A percentile compares a stretch with the other conserved stretches of the same genome.
Evolutionary conservation across 2,329 filamentous ascomycete genomes (phyloP).

Genomic region (Fusarium algeriense): DNA sequence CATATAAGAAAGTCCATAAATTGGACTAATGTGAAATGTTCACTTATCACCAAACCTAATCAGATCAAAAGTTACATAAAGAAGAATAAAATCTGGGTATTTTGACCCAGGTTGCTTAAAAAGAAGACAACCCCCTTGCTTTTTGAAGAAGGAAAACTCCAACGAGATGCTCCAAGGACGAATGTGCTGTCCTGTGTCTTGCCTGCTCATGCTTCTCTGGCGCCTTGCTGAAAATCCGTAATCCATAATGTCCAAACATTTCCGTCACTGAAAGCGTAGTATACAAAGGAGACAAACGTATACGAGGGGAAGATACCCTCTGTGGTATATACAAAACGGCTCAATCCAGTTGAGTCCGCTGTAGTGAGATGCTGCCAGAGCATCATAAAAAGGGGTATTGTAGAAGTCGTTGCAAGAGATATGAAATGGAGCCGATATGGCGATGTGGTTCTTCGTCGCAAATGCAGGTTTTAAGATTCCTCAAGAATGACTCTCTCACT

Average conservation of each 20-base stretch:
- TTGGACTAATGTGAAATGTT: slow-evolving; percentile 31
- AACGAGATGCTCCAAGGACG: slow-evolving; percentile 30
- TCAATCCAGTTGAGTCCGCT: slow-evolving; percentile 39
- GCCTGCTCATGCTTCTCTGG: slow-evolving; percentile 30
- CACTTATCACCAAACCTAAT: slow-evolving; percentile 6
- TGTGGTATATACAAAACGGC: slow-evolving; percentile 11
- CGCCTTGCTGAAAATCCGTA: slow-evolving; percentile 42
- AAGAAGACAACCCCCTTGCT: slow-evolving; percentile 10
- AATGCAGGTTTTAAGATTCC: slow-evolving; percentile 37
- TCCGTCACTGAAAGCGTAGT: slow-evolving; percentile 32
- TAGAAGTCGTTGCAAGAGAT: slow-evolving; percentile 3
- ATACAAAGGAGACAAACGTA: slow-evolving; percentile 35
- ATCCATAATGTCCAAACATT: slow-evolving; percentile 37
- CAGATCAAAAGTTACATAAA: slow-evolving; percentile 1
- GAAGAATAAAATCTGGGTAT: background rate
- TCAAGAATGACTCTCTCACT: slow-evolving; percentile 63
- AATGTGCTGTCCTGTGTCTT: slow-evolving; percentile 22
- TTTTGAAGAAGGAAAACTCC: slow-evolving; percentile 35
- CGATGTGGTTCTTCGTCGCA: background rate
- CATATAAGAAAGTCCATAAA: slow-evolving; percentile 15
- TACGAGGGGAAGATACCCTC: slow-evolving; percentile 21
- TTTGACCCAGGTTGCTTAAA: background rate
- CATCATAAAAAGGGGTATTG: slow-evolving; percentile 22
- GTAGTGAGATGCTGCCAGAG: slow-evolving; percentile 29
- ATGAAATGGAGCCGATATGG: slow-evolving; percentile 1